Conservation (phyloP, 208 protist genomes). For the Crithidia acanthocephali region DNA sequence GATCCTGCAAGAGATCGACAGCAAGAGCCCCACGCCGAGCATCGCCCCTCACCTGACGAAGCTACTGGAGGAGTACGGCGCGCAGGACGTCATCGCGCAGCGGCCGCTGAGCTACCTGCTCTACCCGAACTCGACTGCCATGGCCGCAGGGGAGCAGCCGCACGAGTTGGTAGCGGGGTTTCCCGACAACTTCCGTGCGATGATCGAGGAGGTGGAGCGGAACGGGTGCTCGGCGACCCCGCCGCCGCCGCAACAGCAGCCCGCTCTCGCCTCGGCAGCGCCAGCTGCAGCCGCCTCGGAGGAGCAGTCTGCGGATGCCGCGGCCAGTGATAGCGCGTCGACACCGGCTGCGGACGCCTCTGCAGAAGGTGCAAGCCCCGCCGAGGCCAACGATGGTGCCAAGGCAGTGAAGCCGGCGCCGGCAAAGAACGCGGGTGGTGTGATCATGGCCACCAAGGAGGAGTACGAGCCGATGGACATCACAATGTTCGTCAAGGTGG, state of each 20-base stretch:
- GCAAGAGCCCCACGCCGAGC: slow-evolving; percentile 87
- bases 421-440: slow-evolving; percentile 3
- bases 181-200: slow-evolving; percentile 75
- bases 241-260: background rate
- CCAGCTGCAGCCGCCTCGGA: background rate
- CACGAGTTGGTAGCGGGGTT: slow-evolving; percentile 82
- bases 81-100: slow-evolving; percentile 82
- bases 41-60: slow-evolving; percentile 84
- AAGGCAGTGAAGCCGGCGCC: background rate
- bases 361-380: background rate
- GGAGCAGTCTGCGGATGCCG: no score
- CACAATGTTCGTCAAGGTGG: slow-evolving; percentile 81
- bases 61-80: slow-evolving; percentile 74
- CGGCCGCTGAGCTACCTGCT: slow-evolving; percentile 83
- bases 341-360: background rate
- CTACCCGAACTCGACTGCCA: slow-evolving; percentile 65
- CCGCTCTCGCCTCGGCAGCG: background rate
- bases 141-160: slow-evolving; percentile 56
- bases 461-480: slow-evolving; percentile 79
- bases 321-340: no score
- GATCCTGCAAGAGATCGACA: slow-evolving; percentile 79
- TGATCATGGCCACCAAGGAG: slow-evolving; percentile 63
- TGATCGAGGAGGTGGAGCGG: slow-evolving; percentile 84
- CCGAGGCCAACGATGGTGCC: no score
- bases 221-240: slow-evolving; percentile 69